These are phyloP conservation scores for Tulasnella sp. DNA, from an alignment of 768 basidiomycete genomes.

Conservation along the genomic window DNA sequence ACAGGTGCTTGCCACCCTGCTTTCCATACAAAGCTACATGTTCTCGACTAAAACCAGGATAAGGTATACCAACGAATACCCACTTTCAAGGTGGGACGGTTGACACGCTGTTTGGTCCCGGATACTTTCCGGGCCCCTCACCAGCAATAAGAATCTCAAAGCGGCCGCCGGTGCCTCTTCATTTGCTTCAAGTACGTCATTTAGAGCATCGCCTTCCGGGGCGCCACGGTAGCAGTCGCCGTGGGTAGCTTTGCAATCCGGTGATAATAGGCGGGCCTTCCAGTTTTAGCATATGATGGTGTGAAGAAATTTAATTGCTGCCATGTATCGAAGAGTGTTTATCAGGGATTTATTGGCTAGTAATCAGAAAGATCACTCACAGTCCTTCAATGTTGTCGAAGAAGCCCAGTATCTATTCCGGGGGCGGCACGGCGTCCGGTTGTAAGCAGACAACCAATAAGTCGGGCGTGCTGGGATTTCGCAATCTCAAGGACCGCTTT, in stretches of 20 bases:
- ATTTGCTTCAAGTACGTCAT: not conserved
- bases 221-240: not conserved
- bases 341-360: not conserved
- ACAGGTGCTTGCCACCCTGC: not conserved
- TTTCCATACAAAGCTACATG: not conserved
- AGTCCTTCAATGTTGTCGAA: not conserved
- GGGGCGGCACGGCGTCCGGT: not conserved
- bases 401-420: not conserved
- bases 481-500: not conserved
- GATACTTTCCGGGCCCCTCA: not conserved
- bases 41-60: not conserved
- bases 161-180: not conserved
- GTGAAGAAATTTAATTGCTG: not conserved
- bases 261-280: not conserved
- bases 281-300: not conserved
- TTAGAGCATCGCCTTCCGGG: not conserved
- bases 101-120: not conserved
- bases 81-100: not conserved
- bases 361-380: not conserved
- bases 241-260: not conserved
- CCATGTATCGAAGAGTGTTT: not conserved
- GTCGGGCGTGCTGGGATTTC: not conserved
- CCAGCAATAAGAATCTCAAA: not conserved
- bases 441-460: not conserved
- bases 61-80: not conserved